Conservation (phyloP, 2,329 filamentous ascomycete species). For the Alternaria longipes region DNA sequence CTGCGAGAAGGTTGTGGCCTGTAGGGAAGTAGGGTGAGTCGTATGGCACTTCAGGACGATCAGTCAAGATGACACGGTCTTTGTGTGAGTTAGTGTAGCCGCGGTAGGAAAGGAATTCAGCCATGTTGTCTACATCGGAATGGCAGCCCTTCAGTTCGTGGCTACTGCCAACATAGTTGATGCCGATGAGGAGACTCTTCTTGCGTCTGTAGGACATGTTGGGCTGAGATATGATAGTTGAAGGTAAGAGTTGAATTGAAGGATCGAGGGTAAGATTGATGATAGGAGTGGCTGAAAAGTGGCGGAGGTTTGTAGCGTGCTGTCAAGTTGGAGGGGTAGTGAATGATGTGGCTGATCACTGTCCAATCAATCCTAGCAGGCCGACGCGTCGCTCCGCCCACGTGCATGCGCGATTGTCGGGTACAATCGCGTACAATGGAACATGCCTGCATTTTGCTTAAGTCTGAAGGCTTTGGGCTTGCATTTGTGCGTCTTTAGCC, state of each 20-base stretch:
- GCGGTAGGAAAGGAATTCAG: slow-evolving; percentile 56
- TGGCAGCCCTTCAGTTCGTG: slow-evolving; percentile 60
- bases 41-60: slow-evolving; percentile 45
- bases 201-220: slow-evolving; percentile 39
- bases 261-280: neutral
- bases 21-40: slow-evolving; percentile 50
- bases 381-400: slow-evolving; percentile 13
- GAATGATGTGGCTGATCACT: slow-evolving; percentile 30
- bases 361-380: slow-evolving; percentile 21
- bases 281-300: slow-evolving; percentile 2
- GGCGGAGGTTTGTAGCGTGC: neutral
- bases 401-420: slow-evolving; percentile 8
- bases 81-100: slow-evolving; percentile 55
- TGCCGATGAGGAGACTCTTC: slow-evolving; percentile 64
- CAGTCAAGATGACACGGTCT: slow-evolving; percentile 58
- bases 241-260: neutral
- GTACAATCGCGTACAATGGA: neutral
- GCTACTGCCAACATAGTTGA: slow-evolving; percentile 59
- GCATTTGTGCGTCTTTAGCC: neutral
- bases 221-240: neutral
- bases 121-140: slow-evolving; percentile 60
- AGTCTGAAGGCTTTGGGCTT: neutral
- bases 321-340: slow-evolving; percentile 31
- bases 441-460: neutral
- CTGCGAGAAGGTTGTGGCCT: slow-evolving; percentile 59